Evolutionary conservation across 2,329 filamentous ascomycete species (phyloP), one percentile per base, ranked within the genome.

Genomic region (Hawksworthiomyces lignivorus): DNA sequence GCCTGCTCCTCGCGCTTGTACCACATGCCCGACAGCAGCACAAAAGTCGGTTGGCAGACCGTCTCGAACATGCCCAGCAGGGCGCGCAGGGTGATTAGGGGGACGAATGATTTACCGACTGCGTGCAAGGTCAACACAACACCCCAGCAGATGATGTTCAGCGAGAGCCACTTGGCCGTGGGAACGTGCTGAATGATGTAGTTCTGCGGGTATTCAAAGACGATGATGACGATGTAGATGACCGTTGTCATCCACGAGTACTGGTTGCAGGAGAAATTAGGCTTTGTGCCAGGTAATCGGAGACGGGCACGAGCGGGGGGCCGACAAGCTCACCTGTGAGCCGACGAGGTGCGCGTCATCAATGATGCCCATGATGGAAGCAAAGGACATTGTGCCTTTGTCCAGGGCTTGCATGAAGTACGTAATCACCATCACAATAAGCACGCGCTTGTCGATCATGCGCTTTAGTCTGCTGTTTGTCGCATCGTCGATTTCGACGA

Each of bases 121-220:
- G 81, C 72, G 46, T 83, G 80, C 43, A 72, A 69, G 1, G 75
- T 75, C 4, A 86, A 65, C 3, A 73, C 65, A 0, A 63, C 53
- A 10, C 79, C 79, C 82, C 82, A 86, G 12, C 73, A 63, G 9
- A 80, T 63, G 50, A 86, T 81, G 52, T 73, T 80, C 51, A 75
- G 66, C 30, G 72, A 70, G 5, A 84, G 69, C 45, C 81, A 83
- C 54, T 84, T 84, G 41, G 76, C 80, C 34, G 84, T 73, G 6
- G 80, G 81, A 1, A 83, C 73, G 21, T 77, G 71, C 35, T 52
- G 48, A 41, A 60, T 62, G 50, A 67, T 56, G 51, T 54, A 64
- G 59, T 81, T 84, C 57, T 81, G 82, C 0, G 83, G 83, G 54
- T 84, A 86, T 57, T 87, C 82, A 49, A 84, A 81, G 35, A 80